Conservation (phyloP, 352 stramenopile genomes). For the Phytophthora tubulina region DNA sequence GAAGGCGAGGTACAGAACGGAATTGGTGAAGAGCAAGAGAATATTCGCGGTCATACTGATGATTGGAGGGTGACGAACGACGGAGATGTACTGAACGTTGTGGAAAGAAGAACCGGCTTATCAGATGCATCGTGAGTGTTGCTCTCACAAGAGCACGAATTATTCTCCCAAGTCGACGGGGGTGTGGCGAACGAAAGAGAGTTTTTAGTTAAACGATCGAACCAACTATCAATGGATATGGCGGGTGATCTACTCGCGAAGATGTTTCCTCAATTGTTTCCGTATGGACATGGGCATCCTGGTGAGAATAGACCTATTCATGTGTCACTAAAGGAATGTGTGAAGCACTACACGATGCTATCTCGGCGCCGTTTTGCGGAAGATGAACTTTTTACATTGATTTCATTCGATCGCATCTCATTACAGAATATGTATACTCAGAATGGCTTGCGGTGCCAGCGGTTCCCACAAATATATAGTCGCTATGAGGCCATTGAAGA, state of each 20-base stretch:
- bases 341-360: conserved; percentile 17
- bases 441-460: conserved; percentile 8
- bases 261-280: conserved; percentile 15
- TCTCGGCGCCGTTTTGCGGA: conserved; percentile 15
- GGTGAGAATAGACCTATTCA: not conserved
- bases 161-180: too few relatives aligned
- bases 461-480: not conserved
- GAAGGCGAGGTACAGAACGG: too few relatives aligned
- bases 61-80: not conserved
- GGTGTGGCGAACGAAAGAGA: not conserved
- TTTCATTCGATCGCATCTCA: conserved; percentile 19
- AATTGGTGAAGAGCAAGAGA: too few relatives aligned
- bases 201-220: conserved; percentile 1
- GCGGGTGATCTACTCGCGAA: not conserved
- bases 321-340: conserved; percentile 10
- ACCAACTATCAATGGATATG: not conserved
- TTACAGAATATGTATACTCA: conserved; percentile 20
- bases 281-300: conserved; percentile 19
- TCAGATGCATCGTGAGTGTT: not conserved
- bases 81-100: not conserved
- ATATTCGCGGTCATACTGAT: too few relatives aligned
- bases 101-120: conserved; percentile 1
- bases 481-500: not conserved
- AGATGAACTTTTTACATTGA: conserved; percentile 19
- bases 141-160: too few relatives aligned